Conservation (phyloP, 306 rosid species). For the Coriaria nepalensis region DNA sequence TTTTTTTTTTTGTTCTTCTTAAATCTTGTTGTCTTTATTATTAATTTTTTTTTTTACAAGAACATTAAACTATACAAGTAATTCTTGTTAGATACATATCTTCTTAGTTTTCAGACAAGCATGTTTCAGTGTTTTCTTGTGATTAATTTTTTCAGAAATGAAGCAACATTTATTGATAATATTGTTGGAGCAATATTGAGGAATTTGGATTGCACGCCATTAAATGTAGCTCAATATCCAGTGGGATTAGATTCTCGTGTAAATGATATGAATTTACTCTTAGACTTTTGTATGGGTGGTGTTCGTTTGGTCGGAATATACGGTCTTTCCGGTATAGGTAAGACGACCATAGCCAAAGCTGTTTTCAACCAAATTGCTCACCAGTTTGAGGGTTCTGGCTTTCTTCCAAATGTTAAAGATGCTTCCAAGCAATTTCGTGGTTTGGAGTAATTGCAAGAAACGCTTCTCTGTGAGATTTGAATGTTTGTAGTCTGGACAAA, state of each 20-base stretch:
- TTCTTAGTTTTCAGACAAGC: too few species aligned
- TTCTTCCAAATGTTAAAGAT: slow-evolving; percentile 9
- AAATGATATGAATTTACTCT: neutral
- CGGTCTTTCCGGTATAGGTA: slow-evolving; percentile 22
- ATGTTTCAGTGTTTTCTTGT: too few species aligned
- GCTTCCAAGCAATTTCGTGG: neutral
- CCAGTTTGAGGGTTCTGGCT: slow-evolving; percentile 3
- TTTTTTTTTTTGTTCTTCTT: too few species aligned
- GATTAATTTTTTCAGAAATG: neutral
- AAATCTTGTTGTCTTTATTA: too few species aligned
- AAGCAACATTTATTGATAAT: slow-evolving; percentile 4
- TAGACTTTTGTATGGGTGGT: neutral
- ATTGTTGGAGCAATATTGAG: slow-evolving; percentile 6
- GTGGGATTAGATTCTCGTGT: slow-evolving; percentile 8
- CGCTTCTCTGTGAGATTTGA: slow-evolving; percentile 9
- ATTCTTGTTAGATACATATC: too few species aligned
- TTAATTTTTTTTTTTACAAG: too few species aligned
- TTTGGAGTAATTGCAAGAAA: slow-evolving; percentile 8
- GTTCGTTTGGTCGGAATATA: slow-evolving; percentile 9
- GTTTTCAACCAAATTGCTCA: slow-evolving; percentile 8
- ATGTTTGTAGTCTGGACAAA: neutral
- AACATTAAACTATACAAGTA: too few species aligned
- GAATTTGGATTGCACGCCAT: neutral
- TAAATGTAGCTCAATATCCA: slow-evolving; percentile 8
- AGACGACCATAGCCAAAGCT: slow-evolving; percentile 19